Evolutionary conservation across 768 basidiomycete genomes (phyloP), one percentile per base, ranked within the genome.

Genomic region (Trametes punicea): DNA sequence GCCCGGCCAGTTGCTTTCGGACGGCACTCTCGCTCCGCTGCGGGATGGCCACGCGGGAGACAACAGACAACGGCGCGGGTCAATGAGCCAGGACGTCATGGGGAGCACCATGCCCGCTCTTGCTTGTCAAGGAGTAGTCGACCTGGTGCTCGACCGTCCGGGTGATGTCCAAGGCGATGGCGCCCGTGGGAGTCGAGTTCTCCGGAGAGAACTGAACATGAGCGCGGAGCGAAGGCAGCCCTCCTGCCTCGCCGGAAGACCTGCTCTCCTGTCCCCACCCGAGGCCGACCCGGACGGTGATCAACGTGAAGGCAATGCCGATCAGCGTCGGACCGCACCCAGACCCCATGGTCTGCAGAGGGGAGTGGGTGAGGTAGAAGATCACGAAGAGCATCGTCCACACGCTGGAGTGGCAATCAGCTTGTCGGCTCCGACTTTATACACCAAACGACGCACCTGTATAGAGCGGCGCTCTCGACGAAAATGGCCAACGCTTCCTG

Each of bases 211-310:
- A 16, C 13, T 26, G 42, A 3, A 45, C 15, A 18, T 18, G 15
- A 4, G 16, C 36, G 16, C 15, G 36, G n/a, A n/a, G n/a, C n/a
- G n/a, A n/a, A n/a, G n/a, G n/a, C n/a, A n/a, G n/a, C n/a, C n/a
- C n/a, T n/a, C n/a, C n/a, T n/a, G n/a, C n/a, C n/a, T n/a, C n/a
- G n/a, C n/a, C n/a, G n/a, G n/a, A n/a, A n/a, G n/a, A n/a, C n/a
- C n/a, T n/a, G n/a, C n/a, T n/a, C n/a, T 42, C 39, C 2, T 30
- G 34, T 20, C 11, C 38, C 58, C 58, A 55, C 6, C 58, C 52
- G 26, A 59, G 52, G 13, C 58, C 50, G 23, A 59, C 58, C 33
- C 58, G 58, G 6, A 59, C 58, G 34, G 48, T 55, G 48, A 59
- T 59, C 16, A 59, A 29, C 52, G 46, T 59, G 58, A 55, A 59